Base-by-base conservation (phyloP, 805 yeast genomes). In the Starmerella floris region DNA sequence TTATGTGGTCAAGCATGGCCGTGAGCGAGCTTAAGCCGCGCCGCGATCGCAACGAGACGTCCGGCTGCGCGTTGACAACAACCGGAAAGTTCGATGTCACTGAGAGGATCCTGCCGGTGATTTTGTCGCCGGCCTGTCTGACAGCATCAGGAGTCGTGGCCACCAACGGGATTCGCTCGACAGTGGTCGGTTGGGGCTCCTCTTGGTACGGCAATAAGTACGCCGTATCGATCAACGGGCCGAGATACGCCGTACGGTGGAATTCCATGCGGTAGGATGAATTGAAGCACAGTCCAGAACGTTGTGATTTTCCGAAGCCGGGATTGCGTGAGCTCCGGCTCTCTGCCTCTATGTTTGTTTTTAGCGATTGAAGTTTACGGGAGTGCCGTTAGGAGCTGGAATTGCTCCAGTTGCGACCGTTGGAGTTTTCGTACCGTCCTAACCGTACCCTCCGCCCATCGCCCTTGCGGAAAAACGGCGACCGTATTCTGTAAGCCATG, bases 11-110 rank as follows among this genome's bases (percentile, higher is more conserved):
- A 46, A 82, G 72, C 16, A 93, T 76, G 3, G 94, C 77, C 55
- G 80, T 78, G 30, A 88, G 63, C 0, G 96, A 93, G 9, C 91
- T 76, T 54, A 83, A 82, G 2, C 97, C 97, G 8, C 91, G 69
- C 11, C 70, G 55, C 8, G 45, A 41, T 4, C 57, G 77, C 64
- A 31, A 77, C 15, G 60, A 50, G 11, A 59, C 62, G 0, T 61
- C 60, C 4, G 57, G 60, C 11, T 58, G 58, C 15, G 37, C 23
- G 48, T 65, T 71, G 43, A 79, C 73, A 46, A 73, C 78, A 37
- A 73, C 70, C 3, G 91, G 85, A 43, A 82, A 66, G 50, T 70
- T 73, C 15, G 87, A 73, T 67, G 78, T 72, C 38, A 76, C 82
- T 46, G 73, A 71, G 51, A 82, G 60, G 39, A 82, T 71, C 26